phyloP scores from a whole-genome alignment of 2,329 filamentous ascomycete species.

The Paraphaeosphaeria sporulosa region DNA sequence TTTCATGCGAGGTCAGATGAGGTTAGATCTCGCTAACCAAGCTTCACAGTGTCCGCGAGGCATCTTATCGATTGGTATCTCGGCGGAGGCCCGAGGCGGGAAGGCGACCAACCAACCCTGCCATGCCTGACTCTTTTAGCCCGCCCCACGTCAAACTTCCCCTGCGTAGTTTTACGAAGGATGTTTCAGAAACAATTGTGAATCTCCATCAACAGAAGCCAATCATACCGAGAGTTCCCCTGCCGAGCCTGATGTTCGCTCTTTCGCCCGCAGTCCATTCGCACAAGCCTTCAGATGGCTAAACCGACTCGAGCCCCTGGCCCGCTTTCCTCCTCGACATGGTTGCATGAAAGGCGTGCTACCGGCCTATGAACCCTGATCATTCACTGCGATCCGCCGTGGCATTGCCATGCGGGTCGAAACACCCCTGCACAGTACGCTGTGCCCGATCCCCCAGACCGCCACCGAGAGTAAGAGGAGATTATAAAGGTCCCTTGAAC shows the following conservation, averaged over 20 bases:
- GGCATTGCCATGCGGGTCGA: conserved; percentile 12
- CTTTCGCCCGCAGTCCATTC: conserved; percentile 20
- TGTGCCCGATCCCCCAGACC: conserved; percentile 22
- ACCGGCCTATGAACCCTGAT: conserved; percentile 21
- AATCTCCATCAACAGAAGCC: conserved; percentile 6
- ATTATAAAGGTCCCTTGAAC: conserved; percentile 19
- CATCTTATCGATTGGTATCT: conserved; percentile 17
- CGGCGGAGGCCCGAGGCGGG: conserved; percentile 10
- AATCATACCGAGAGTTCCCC: conserved; percentile 8
- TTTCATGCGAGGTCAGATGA: conserved; percentile 8
- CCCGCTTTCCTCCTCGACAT: conserved; percentile 13
- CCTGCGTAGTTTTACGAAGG: conserved; percentile 8
- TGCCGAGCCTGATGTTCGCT: conserved; percentile 13
- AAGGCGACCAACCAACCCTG: conserved; percentile 4
- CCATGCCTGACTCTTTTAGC: conserved; percentile 10
- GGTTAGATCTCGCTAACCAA: conserved; percentile 10
- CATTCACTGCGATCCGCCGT: conserved; percentile 23
- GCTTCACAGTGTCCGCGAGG: conserved; percentile 4
- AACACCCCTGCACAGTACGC: conserved; percentile 14
- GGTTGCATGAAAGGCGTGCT: conserved; percentile 20
- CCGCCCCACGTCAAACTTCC: conserved; percentile 12
- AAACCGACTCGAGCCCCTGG: conserved; percentile 17
- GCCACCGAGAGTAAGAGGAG: conserved; percentile 11
- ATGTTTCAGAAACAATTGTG: conserved; percentile 27
- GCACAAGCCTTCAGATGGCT: conserved; percentile 18